Evolutionary conservation across 164 flowering plant species (phyloP).

Genomic region (Vitis vinifera): DNA sequence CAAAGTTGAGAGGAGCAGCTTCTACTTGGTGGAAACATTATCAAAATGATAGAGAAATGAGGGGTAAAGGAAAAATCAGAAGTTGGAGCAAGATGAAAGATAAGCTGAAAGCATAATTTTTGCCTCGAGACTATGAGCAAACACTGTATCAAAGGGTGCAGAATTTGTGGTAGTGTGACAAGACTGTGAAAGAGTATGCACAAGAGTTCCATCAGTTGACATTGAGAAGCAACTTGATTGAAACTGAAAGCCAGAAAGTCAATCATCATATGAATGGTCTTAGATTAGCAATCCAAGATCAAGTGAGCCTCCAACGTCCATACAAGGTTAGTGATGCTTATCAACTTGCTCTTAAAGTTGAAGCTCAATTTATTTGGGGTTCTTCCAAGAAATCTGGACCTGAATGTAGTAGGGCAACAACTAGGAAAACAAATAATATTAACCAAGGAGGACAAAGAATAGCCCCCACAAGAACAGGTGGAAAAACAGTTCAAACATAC

Average conservation of each 20-base stretch:
- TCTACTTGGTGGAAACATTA: neutral
- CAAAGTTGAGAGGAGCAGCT: neutral
- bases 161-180: neutral
- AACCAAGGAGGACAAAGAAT: neutral
- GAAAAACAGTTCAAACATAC: neutral
- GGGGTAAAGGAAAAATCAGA: neutral
- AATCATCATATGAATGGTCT: too few relatives aligned
- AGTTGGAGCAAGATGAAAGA: neutral
- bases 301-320: neutral
- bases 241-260: too few relatives aligned
- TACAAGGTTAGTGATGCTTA: neutral
- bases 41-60: neutral
- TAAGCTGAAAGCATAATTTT: neutral
- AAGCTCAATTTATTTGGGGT: neutral
- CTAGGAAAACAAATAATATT: neutral
- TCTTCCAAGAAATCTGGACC: neutral
- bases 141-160: neutral
- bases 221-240: too few relatives aligned
- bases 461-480: neutral
- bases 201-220: neutral
- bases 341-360: neutral
- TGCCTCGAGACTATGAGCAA: neutral
- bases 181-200: neutral
- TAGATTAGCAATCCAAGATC: neutral
- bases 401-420: neutral